These are phyloP conservation scores for Pythium grandisporangium DNA, from an alignment of 352 stramenopile species.

Conservation along the genomic window DNA sequence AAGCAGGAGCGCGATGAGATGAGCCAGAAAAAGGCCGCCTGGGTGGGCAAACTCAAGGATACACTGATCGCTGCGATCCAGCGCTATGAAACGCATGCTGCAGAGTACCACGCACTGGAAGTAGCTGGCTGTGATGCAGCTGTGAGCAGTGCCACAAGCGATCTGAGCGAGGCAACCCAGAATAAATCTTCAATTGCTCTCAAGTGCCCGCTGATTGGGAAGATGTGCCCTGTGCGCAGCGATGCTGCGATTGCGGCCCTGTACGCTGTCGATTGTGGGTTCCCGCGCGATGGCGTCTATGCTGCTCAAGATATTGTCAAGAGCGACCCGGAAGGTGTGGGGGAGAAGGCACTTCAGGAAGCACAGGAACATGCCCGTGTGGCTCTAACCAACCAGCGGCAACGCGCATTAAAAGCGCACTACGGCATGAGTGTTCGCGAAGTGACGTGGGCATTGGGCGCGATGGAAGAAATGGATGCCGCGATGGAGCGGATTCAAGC, in stretches of 20 bases:
- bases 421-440: slow-evolving; percentile 46
- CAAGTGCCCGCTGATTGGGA: slow-evolving; percentile 25
- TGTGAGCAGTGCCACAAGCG: slow-evolving; percentile 12
- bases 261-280: slow-evolving; percentile 40
- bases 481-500: slow-evolving; percentile 23
- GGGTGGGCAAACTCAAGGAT: slow-evolving; percentile 76
- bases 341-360: slow-evolving; percentile 50
- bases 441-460: slow-evolving; percentile 38
- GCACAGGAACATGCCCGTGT: slow-evolving; percentile 35
- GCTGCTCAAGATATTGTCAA: slow-evolving; percentile 54
- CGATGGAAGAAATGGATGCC: slow-evolving; percentile 52
- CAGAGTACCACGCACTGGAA: slow-evolving; percentile 17
- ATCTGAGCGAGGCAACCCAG: too few relatives aligned
- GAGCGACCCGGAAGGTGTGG: slow-evolving; percentile 49
- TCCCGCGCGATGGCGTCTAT: slow-evolving; percentile 31
- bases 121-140: too few relatives aligned
- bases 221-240: slow-evolving; percentile 36
- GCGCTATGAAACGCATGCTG: slow-evolving; percentile 6
- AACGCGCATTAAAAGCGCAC: slow-evolving; percentile 41
- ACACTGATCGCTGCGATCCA: slow-evolving; percentile 21
- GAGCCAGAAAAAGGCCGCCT: slow-evolving; percentile 68
- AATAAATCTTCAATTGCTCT: too few relatives aligned
- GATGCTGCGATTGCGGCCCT: slow-evolving; percentile 31
- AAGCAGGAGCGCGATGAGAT: slow-evolving; percentile 76
- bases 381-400: slow-evolving; percentile 26